Base-by-base conservation (phyloP, 2,329 filamentous ascomycete genomes). In the Cladophialophora exuberans region DNA sequence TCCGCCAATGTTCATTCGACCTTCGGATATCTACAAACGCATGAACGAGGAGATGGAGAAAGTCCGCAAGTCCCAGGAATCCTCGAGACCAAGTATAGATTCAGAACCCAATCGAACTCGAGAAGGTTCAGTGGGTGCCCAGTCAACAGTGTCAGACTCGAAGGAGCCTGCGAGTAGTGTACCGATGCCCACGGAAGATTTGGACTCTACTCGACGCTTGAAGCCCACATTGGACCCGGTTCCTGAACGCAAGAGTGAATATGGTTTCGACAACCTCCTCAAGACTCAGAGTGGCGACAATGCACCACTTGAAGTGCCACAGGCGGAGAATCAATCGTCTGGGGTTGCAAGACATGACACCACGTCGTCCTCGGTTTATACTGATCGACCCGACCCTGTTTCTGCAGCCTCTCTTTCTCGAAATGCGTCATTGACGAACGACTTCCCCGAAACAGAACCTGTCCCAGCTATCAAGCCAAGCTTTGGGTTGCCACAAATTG, bases 21-120 rank as follows among this genome's bases (percentile, higher is more conserved):
- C 90, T 1, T 82, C 87, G 10, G 89, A 95, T 62, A 86, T 92
- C 36, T 92, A 93, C 69, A 86, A 82, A 65, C 83, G 87, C 4
- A 78, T 87, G 69, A 83, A 83, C 48, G 86, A 89, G 62, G 87
- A 89, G 61, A 79, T 78, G 49, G 77, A 82, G 58, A 79, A 74
- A 61, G 79, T 82, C 61, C 73, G 79, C 31, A 76, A 77, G 52
- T 83, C 82, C 1, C 70, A 82, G 53, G 85, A 87, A 1, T 81
- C 81, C 7, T 72, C 77, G 17, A 75, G 82, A 47, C 80, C 82
- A 4, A 84, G 79, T 59, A 66, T 83, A 55, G 83, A 86, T 61
- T 63, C 69, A 6, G 67, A 66, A 23, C 52, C 54, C 33, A 22
- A 54, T 28, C 52, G 47, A 7, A 38, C 52, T 2, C 49, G 49